Evolutionary conservation across 805 yeast genomes (phyloP).

Genomic region (Deakozyma indianensis): DNA sequence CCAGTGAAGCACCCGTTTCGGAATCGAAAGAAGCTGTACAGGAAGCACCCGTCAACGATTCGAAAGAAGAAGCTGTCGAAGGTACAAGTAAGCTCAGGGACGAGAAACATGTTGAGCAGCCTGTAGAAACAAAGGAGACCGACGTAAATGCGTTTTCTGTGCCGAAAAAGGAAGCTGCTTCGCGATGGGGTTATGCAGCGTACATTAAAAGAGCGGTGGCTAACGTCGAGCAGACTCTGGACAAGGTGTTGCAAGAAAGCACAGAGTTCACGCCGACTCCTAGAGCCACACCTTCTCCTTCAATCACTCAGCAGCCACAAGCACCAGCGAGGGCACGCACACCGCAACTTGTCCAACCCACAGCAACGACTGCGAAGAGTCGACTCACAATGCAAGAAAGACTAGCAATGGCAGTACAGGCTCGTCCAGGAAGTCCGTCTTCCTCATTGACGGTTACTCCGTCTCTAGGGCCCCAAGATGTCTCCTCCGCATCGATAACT

Average conservation of each 20-base stretch:
- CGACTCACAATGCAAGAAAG: slow-evolving; percentile 73
- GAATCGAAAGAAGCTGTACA: no score
- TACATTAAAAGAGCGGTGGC: slow-evolving; percentile 27
- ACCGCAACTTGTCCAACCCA: not conserved
- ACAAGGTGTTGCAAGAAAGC: slow-evolving; percentile 23
- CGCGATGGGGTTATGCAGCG: slow-evolving; percentile 12
- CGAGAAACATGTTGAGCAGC: not conserved
- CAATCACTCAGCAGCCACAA: not conserved
- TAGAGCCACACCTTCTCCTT: slow-evolving; percentile 1
- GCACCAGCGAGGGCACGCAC: not conserved
- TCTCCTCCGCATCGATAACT: not conserved
- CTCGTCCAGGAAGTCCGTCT: not conserved
- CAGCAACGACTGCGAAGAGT: not conserved
- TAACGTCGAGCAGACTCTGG: slow-evolving; percentile 26
- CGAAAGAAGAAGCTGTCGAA: no score
- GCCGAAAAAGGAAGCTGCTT: no score
- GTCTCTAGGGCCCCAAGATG: not conserved
- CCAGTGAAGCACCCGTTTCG: no score
- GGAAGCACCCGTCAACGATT: no score
- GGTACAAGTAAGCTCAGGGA: no score
- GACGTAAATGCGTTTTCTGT: no score
- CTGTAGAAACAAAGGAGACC: no score
- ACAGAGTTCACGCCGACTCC: slow-evolving; percentile 5
- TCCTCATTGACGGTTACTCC: not conserved
- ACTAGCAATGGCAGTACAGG: slow-evolving; percentile 58